A percentile compares a stretch with the other conserved stretches of the same genome.
These are phyloP conservation scores for Beverwykella pulmonaria DNA, from an alignment of 495 filamentous ascomycete species.

Conservation along the genomic window DNA sequence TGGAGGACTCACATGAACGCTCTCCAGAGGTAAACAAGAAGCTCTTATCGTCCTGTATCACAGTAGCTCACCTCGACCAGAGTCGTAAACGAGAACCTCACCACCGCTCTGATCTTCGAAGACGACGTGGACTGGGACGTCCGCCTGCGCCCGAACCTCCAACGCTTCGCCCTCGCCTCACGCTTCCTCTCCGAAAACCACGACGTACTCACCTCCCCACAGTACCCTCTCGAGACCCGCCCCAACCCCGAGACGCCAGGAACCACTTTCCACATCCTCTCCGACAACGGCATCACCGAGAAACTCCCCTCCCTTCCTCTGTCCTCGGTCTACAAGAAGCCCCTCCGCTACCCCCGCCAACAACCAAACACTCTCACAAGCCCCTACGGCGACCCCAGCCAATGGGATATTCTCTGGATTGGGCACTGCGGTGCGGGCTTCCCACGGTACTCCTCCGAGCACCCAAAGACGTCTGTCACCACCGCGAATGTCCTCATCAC, in stretches of 20 bases:
- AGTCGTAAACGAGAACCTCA: slow-evolving; percentile 33
- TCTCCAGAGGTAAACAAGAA: slow-evolving; percentile 16
- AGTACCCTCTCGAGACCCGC: slow-evolving; percentile 13
- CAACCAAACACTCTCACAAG: slow-evolving; percentile 11
- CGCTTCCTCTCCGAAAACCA: slow-evolving; percentile 37
- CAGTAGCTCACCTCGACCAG: not conserved
- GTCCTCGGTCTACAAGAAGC: slow-evolving; percentile 22
- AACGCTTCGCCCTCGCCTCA: slow-evolving; percentile 31
- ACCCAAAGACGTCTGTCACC: slow-evolving; percentile 6
- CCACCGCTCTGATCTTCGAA: slow-evolving; percentile 35
- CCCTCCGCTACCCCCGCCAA: slow-evolving; percentile 7
- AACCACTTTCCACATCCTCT: slow-evolving; percentile 32
- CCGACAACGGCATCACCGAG: slow-evolving; percentile 31
- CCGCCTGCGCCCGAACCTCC: slow-evolving; percentile 25
- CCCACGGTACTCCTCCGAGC: slow-evolving; percentile 24
- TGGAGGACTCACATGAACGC: slow-evolving; percentile 38
- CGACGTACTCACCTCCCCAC: slow-evolving; percentile 17
- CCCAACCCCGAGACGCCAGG: slow-evolving; percentile 30
- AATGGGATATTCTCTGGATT: slow-evolving; percentile 41
- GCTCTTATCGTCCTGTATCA: not conserved
- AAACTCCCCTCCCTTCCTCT: slow-evolving; percentile 26
- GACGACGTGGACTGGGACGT: slow-evolving; percentile 40
- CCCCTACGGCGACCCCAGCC: slow-evolving; percentile 42
- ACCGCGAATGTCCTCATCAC: slow-evolving; percentile 22
- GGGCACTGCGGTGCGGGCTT: slow-evolving; percentile 39